Evolutionary conservation across 495 filamentous ascomycete species (phyloP), one percentile per base, ranked within the genome.

Genomic region (Penicillium samsonianum): DNA sequence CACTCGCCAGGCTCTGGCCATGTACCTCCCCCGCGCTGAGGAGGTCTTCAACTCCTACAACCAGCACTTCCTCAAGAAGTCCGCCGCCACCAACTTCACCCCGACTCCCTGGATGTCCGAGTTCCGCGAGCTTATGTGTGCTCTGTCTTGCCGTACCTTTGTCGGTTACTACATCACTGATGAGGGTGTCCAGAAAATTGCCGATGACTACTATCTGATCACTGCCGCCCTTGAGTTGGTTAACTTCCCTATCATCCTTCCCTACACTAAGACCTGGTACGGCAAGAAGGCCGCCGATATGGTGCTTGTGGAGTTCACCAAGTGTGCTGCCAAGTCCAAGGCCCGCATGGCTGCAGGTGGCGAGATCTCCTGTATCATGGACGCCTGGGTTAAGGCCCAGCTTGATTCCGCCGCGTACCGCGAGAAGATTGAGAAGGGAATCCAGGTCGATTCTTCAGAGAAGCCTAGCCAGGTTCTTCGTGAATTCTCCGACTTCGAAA

Each of bases 211-310:
- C 74, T 98, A 95, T 73, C 82, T 90, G 63, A 95, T 98, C 67
- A 98, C 94, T 16, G 95, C 89, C 44, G 94, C 94, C 8, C 84
- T 98, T 57, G 94, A 98, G 69, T 83, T 98, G 38, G 94, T 98
- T 74, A 98, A 98, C 78, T 98, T 98, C 82, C 94, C 94, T 35
- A 88, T 98, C 77, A 97, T 98, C 73, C 75, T 98, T 50, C 94
- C 94, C 44, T 98, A 83, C 81, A 96, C 94, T 63, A 92, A 89
- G 81, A 90, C 91, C 9, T 98, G 92, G 91, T 96, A 96, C 70
- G 94, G 94, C 59, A 96, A 98, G 83, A 94, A 91, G 75, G 91
- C 93, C 17, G 86, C 94, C 40, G 89, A 93, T 63, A 92, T 93
- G 86, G 91, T 97, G 23, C 79, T 98, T 55, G 84, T 82, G 3